Base-by-base conservation (phyloP, 768 basidiomycete genomes). In the Phanerodontia chrysosporium region DNA sequence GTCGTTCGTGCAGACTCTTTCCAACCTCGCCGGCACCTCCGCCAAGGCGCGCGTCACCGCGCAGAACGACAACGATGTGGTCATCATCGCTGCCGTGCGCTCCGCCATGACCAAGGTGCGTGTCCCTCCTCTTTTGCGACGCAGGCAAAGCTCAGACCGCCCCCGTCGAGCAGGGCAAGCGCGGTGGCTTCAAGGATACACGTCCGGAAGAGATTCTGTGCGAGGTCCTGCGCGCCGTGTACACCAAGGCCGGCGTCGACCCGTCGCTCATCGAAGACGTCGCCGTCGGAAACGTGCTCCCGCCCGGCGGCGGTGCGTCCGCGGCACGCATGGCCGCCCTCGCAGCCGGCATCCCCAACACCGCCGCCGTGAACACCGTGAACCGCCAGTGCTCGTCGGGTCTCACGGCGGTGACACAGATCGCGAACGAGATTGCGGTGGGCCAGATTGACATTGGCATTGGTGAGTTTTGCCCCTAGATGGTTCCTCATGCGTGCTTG, bases 361-460 rank as follows among this genome's bases (percentile, higher is more conserved):
- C 86, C 9, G 76, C 86, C 3, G 73, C 90, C 14, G 67, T 97
- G 66, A 85, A 87, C 74, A 94, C 92, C 18, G 81, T 95, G 63
- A 95, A 97, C 75, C 80, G 95, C 29, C 92, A 95, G 73, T 96
- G 95, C 74, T 92, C 92, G 1, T 89, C 86, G 36, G 93, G 94
- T 42, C 78, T 97, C 45, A 86, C 89, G 27, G 89, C 90, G 10
- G 82, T 95, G 66, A 84, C 83, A 71, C 84, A 86, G 69, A 88
- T 96, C 63, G 90, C 93, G 29, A 89, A 88, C 69, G 79, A 87
- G 69, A 95, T 97, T 66, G 70, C 74, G 18, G 70, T 81, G 1
- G 90, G 92, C 0, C 87, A 93, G 75, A 95, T 95, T 62, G 86
- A 92, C 67, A 85, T 95, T 64, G 94, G 94, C 44, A 90, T 96